These are phyloP conservation scores for Onygena corvina DNA, from an alignment of 2,329 filamentous ascomycete genomes.

Conservation along the genomic window DNA sequence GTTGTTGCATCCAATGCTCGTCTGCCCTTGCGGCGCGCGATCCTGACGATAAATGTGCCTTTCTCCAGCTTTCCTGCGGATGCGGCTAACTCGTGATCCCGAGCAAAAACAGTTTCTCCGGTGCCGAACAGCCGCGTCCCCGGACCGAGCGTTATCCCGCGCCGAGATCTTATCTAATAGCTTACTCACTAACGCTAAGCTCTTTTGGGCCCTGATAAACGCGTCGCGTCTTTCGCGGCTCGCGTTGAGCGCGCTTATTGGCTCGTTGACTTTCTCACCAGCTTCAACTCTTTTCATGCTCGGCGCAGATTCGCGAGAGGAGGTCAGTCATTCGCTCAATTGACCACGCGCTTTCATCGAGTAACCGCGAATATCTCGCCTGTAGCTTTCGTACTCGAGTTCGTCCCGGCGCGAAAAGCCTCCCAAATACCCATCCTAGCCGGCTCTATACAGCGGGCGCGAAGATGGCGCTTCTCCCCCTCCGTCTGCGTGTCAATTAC, in stretches of 20 bases:
- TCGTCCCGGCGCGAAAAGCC: neutral
- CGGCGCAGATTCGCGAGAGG: neutral
- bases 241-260: conserved; percentile 5
- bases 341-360: neutral
- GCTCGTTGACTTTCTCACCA: neutral
- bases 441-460: neutral
- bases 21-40: neutral
- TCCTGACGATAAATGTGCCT: too few species aligned
- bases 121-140: conserved; percentile 16
- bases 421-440: neutral
- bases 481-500: conserved; percentile 73
- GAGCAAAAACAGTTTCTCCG: conserved; percentile 3
- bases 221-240: conserved; percentile 10
- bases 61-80: conserved; percentile 2
- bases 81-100: conserved; percentile 6
- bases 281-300: neutral
- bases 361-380: neutral
- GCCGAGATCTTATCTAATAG: conserved; percentile 18
- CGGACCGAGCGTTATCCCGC: conserved; percentile 27
- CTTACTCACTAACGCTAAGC: conserved; percentile 13
- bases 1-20: neutral
- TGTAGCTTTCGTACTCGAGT: neutral
- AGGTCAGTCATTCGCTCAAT: neutral
- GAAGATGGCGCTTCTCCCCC: conserved; percentile 74
- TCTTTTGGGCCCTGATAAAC: conserved; percentile 7